Base-by-base conservation (phyloP, 2,329 filamentous ascomycete genomes). In the Apiospora pterosperma region DNA sequence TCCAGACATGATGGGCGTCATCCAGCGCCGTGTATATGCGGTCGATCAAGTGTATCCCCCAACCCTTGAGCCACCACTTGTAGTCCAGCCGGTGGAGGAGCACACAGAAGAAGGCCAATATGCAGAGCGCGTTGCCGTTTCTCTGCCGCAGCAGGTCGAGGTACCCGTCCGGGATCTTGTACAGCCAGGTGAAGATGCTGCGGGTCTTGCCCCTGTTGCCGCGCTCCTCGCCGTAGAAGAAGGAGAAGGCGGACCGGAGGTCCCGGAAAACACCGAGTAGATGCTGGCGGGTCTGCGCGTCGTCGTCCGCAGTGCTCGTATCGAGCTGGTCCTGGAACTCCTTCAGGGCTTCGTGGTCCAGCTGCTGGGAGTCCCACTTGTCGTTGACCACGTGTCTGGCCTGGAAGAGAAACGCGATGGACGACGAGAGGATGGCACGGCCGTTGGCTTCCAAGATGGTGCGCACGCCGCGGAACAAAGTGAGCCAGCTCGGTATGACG, bases 111-210 rank as follows among this genome's bases (percentile, higher is more conserved):
- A 58, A 58, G 28, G 52, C 52, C 28, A 58, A 16, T n/a, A 58
- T 19, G 52, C 52, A 58, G 52, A 58, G 52, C 2, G 52, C 52
- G 28, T 58, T 4, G 21, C 31, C 31, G 48, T 34, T 28, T 14
- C 21, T 28, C 11, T 55, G 25, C n/a, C 62, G 39, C 36, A 78
- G 77, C 25, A 67, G 41, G 36, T 55, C 55, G 39, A 31, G 28
- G 36, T 31, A 60, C 1, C 23, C 48, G 62, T 63, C 62, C 10
- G 48, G 36, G 72, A 78, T 67, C 44, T 73, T 70, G 64, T 76
- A 76, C 42, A 78, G 60, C 76, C 76, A 78, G 69, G 78, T 76
- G 71, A 78, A 78, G 69, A 44, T 31, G 36, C 36, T 44, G 36
- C 36, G 44, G 14, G 55, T 36, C 55, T 36, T 59, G 12, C 36